Evolutionary conservation across 1,284 basidiomycete genomes (phyloP), one percentile per base, ranked within the genome.

Genomic region (Anthracocystis panici-leucophaei): DNA sequence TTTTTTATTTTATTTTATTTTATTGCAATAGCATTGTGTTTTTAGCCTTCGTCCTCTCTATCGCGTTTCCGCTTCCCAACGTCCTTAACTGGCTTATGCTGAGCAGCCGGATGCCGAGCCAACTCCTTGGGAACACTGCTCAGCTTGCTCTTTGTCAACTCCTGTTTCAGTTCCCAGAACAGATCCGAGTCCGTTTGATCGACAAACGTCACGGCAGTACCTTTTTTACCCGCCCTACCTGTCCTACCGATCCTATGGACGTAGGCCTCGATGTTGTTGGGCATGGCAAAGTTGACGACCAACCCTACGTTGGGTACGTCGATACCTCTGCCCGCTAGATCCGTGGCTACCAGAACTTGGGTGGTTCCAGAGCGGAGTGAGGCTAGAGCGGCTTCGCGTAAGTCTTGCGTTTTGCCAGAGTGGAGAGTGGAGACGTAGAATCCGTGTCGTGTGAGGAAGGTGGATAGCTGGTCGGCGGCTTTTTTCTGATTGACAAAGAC

Each of bases 401-500:
- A 93, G 80, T 95, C 93, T 86, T 99, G 96, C 72, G 92, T 95
- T 87, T 99, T 98, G 66, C 95, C 96, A 5, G 95, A 97, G 85
- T 99, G 97, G 75, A 99, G 85, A 0, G 94, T 95, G 10, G 93
- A 90, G 0, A 92, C 91, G 70, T 88, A 91, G 91, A 93, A 95
- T 1, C 93, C 93, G 41, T 91, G 92, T 60, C 93, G 91, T 57
- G 91, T 90, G 9, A 99, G 88, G 82, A 97, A 95, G 85, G 93
- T 93, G 42, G 93, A 92, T 23, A 99, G 92, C 90, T 93, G 92
- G 83, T 99, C 96, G 49, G 95, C 96, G 7, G 93, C 95, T 88
- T 96, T 96, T 89, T 98, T 99, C 87, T 98, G 95, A 86, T 98
- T 99, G 88, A 97, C 95, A 87, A 99, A 99, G 14, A 96, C 93